Evolutionary conservation across 257 asterid genomes (phyloP).

Genomic region (Phtheirospermum japonicum): DNA sequence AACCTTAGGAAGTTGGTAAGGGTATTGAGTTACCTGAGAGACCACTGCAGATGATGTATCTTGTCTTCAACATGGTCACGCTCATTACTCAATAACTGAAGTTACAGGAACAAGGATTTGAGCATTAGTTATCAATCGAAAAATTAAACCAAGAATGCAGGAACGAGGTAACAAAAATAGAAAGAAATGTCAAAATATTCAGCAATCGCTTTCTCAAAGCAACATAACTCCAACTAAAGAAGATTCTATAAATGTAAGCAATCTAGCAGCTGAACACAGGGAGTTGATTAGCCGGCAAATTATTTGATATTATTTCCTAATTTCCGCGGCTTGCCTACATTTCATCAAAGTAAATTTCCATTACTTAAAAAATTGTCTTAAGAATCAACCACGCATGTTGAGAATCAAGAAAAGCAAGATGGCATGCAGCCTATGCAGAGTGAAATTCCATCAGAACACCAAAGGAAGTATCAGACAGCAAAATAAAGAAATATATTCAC

Average conservation of each 20-base stretch:
- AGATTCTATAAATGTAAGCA: neutral
- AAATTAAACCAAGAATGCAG: constrained; percentile 7
- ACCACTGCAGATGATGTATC: constrained; percentile 84
- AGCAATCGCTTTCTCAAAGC: too few relatives aligned
- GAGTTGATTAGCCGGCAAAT: too few relatives aligned
- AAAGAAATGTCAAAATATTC: too few relatives aligned
- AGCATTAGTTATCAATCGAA: neutral
- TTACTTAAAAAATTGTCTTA: neutral
- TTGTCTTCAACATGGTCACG: constrained; percentile 85
- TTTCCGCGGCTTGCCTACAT: neutral
- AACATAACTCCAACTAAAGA: too few relatives aligned
- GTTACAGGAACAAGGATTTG: constrained; percentile 47
- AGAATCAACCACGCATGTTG: constrained; percentile 26
- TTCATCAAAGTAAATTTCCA: neutral
- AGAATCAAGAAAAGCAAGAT: too few relatives aligned
- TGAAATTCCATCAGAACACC: too few relatives aligned
- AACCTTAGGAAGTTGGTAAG: too few relatives aligned
- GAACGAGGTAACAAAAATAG: too few relatives aligned
- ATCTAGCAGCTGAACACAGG: neutral
- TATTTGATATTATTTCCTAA: neutral
- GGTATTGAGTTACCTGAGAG: constrained; percentile 51
- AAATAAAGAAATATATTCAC: too few relatives aligned
- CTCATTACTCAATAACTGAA: constrained; percentile 68
- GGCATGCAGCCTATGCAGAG: too few relatives aligned
- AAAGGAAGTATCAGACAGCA: too few relatives aligned